These are phyloP conservation scores for Daedaleopsis nitida DNA, from an alignment of 768 basidiomycete genomes.

Conservation along the genomic window DNA sequence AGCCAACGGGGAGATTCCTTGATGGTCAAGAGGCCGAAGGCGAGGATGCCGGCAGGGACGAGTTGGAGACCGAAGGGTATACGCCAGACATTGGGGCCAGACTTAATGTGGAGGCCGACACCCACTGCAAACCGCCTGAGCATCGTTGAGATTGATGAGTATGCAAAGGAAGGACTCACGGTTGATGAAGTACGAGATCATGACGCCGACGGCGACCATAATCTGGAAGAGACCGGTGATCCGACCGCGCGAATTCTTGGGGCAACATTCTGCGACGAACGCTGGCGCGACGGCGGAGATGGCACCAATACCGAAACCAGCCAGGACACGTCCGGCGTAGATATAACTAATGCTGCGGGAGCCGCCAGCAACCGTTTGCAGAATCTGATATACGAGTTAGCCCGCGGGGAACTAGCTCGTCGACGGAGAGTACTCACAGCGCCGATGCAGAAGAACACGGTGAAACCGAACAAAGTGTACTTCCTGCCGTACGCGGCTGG, in stretches of 20 bases:
- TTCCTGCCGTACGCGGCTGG: conserved; percentile 67
- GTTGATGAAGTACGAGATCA: conserved; percentile 84
- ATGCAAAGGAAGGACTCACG: conserved; percentile 43
- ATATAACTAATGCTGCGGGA: conserved; percentile 64
- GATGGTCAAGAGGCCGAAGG: conserved; percentile 64
- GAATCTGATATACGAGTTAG: conserved; percentile 44
- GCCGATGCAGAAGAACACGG: conserved; percentile 66
- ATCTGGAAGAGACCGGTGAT: conserved; percentile 89
- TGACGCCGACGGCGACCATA: conserved; percentile 83
- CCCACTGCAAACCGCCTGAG: conserved; percentile 45
- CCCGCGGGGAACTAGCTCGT: neutral
- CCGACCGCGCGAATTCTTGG: conserved; percentile 83
- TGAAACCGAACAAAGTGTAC: conserved; percentile 61
- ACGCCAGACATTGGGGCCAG: conserved; percentile 58
- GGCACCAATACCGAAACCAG: conserved; percentile 80
- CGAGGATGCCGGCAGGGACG: conserved; percentile 73
- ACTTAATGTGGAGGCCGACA: conserved; percentile 52
- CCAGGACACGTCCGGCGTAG: conserved; percentile 79
- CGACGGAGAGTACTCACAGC: conserved; percentile 48
- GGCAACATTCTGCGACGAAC: conserved; percentile 85
- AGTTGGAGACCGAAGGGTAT: conserved; percentile 78
- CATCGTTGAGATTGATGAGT: conserved; percentile 2
- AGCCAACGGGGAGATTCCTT: conserved; percentile 82
- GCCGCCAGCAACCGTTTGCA: conserved; percentile 68
- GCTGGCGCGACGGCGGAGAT: conserved; percentile 86